A percentile compares a stretch with the other conserved stretches of the same genome.
phyloP scores from a whole-genome alignment of 768 basidiomycete species.

The Pulveroboletus ravenelii region DNA sequence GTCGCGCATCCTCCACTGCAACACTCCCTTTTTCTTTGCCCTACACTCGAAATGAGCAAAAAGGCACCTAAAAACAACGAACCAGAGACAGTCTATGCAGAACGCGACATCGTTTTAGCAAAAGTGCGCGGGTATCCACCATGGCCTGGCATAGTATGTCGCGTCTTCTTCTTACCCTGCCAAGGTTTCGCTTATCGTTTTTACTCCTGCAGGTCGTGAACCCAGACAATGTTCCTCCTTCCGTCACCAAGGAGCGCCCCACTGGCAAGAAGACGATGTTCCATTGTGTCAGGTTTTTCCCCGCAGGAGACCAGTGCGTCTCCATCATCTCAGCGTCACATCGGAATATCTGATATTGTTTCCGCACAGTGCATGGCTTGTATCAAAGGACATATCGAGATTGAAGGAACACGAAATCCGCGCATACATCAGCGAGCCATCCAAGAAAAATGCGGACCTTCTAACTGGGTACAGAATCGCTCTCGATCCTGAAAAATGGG shows the following conservation, averaged over 20 bases:
- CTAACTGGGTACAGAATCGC: slow-evolving; percentile 72
- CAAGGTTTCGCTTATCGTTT: slow-evolving; percentile 9
- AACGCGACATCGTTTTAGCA: slow-evolving; percentile 83
- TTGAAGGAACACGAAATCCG: slow-evolving; percentile 79
- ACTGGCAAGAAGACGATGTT: slow-evolving; percentile 63
- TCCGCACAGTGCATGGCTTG: slow-evolving; percentile 71
- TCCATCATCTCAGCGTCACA: slow-evolving; percentile 9
- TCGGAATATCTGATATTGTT: slow-evolving; percentile 6
- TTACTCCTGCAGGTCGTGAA: slow-evolving; percentile 64
- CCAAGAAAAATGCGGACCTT: slow-evolving; percentile 74
- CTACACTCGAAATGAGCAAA: slow-evolving; percentile 41
- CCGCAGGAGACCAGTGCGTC: slow-evolving; percentile 88
- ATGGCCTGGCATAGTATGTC: slow-evolving; percentile 91
- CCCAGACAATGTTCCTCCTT: slow-evolving; percentile 55
- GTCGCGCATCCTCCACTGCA: slow-evolving; percentile 27
- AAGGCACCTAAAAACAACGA: slow-evolving; percentile 43
- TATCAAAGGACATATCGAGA: slow-evolving; percentile 74
- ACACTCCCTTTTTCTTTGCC: slow-evolving; percentile 14
- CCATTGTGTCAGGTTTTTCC: slow-evolving; percentile 86
- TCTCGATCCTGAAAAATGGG: slow-evolving; percentile 68
- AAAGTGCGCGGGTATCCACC: slow-evolving; percentile 92
- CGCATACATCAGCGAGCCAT: slow-evolving; percentile 71
- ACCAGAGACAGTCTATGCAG: slow-evolving; percentile 48
- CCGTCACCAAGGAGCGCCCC: slow-evolving; percentile 69
- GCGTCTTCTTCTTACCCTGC: slow-evolving; percentile 18